phyloP scores from a whole-genome alignment of 176 grass and related monocot species.

The Carex cristatella region DNA sequence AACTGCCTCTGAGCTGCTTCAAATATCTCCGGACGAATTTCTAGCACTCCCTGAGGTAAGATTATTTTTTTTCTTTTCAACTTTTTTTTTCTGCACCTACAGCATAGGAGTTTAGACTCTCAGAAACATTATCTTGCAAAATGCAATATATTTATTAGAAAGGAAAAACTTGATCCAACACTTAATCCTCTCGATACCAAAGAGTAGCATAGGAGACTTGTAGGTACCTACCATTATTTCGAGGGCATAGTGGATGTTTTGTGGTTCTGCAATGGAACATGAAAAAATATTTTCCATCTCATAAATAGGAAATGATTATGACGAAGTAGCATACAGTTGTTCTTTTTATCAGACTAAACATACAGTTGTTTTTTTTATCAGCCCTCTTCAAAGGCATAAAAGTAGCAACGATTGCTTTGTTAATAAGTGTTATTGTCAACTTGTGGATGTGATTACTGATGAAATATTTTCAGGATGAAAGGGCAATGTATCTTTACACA shows the following conservation, averaged over 20 bases:
- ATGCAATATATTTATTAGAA: not conserved
- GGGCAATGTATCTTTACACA: slow-evolving; percentile 80
- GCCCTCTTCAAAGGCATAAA: not conserved
- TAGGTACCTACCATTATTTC: no score
- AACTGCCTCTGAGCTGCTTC: slow-evolving; percentile 78
- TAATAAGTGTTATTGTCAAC: not conserved
- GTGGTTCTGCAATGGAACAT: not conserved
- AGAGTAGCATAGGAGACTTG: not conserved
- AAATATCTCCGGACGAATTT: slow-evolving; percentile 86
- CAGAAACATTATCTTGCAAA: not conserved
- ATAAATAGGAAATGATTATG: not conserved
- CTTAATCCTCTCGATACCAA: not conserved
- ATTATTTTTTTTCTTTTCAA: not conserved
- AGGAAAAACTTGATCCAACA: not conserved
- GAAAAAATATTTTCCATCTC: not conserved
- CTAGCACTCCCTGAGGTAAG: slow-evolving; percentile 68
- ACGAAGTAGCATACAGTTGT: not conserved
- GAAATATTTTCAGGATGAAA: slow-evolving; percentile 67
- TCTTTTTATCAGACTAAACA: not conserved
- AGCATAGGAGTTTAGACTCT: not conserved
- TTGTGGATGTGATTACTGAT: not conserved
- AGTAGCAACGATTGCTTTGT: not conserved
- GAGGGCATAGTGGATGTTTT: not conserved
- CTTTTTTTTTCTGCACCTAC: not conserved
- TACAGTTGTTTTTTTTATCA: not conserved